Evolutionary conservation across 2,329 filamentous ascomycete genomes (phyloP), one percentile per base, ranked within the genome.

Genomic region (Triangularia setosa): DNA sequence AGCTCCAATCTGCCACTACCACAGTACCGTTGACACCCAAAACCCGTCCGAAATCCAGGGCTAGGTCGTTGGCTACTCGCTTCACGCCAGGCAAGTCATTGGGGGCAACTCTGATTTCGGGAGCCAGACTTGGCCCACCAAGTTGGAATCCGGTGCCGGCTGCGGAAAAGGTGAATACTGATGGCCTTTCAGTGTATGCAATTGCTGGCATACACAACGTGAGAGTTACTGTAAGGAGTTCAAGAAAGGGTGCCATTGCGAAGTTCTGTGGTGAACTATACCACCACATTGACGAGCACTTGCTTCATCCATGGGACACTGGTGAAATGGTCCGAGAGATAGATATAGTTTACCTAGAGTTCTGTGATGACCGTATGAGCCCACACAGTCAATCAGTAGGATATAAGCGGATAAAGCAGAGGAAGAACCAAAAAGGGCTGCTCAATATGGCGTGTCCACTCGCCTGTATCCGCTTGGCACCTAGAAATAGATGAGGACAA

Each of bases 81-180:
- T 69, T 67, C 25, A 73, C 70, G 18, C 70, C 71, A 2, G 69
- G 67, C 12, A 65, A 63, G 52, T 72, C 69, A 35, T 70, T 65
- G 14, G 66, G 64, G 5, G 67, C 64, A 14, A 73, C 69, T 23
- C 66, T 25, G 55, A 73, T 72, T 27, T 71, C 67, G 6, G 71
- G 71, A n/a, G 68, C 68, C 4, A 70, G 52, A n/a, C 62, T 61
- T 11, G 69, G 60, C 1, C 67, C 69, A 12, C 66, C 71, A 4
- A 72, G 68, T 58, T 70, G 67, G 11, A 67, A 64, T 2, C 69
- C 69, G 18, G 27, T 65, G 28, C 30, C 60, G 6, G 44, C 58
- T 5, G 68, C 40, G 7, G 66, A 55, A 57, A 70, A 71, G 40
- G 61, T 66, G 52, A 71, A 71, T 16, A 61, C 21, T 2, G 65